Base-by-base conservation (phyloP, 768 basidiomycete genomes). In the Termitomyces sp. region DNA sequence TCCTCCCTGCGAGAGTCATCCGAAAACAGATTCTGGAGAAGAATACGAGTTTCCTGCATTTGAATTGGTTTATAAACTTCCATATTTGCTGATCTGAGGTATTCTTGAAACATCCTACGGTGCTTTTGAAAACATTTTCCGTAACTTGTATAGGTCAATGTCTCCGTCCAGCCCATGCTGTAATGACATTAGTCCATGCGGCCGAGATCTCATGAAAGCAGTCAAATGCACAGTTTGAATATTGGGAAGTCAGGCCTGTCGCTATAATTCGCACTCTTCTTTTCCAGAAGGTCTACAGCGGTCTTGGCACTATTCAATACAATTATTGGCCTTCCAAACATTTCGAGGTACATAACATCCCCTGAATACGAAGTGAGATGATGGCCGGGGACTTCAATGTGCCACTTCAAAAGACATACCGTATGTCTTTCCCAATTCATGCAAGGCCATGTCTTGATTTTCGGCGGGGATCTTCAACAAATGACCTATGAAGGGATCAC, bases 241-340 rank as follows among this genome's bases (percentile, higher is more conserved):
- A 47, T 14, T 20, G 50, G 60, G 32, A 70, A 61, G 38, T 36
- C 40, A 14, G 72, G 70, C 20, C 73, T 66, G 48, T 70, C 70
- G 23, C 67, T 69, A 55, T 79, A 81, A 30, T 73, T 76, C 18
- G 63, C 48, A 18, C 73, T 71, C 38, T 77, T 66, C 49, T 70
- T 77, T 35, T 80, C 78, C 16, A 79, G 69, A n/a, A 81, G 71
- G 10, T 81, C 80, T 10, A 60, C 61, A 1, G 74, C 75, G 8
- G 73, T 69, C 44, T 77, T 61, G 0, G 66, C 56, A 12, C 71
- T 71, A 57, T 78, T 76, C 53, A 80, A 26, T 3, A 73, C 53
- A 30, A 73, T 60, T 36, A 68, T 62, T 0, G 64, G 50, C 30
- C 55, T 55, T 10, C 69, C 69, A 4, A 66, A 61, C 32, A 69